These are phyloP conservation scores for Tagetes patula DNA, from an alignment of 129 eudicot genomes.

Conservation along the genomic window DNA sequence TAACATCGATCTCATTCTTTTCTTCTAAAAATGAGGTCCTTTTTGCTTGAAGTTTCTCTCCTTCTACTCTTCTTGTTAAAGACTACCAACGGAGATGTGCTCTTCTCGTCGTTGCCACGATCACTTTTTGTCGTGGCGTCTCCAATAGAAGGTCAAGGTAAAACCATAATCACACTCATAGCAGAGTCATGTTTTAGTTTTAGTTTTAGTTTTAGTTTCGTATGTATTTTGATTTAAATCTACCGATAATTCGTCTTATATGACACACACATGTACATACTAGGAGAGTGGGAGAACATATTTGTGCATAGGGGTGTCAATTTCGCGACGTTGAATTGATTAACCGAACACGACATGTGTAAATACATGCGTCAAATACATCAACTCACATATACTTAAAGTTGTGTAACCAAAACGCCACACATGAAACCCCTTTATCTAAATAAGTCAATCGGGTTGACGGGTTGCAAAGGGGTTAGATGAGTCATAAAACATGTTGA, in stretches of 20 bases:
- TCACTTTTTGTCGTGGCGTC: constrained; percentile 30
- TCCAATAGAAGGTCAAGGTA: constrained; percentile 41
- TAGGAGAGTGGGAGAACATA: neutral
- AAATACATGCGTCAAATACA: neutral
- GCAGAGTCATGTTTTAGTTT: constrained; percentile 4
- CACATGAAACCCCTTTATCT: neutral
- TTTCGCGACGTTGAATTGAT: neutral
- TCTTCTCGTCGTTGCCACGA: constrained; percentile 35
- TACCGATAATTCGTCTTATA: neutral
- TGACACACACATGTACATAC: neutral
- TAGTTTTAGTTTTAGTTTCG: neutral
- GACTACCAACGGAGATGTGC: constrained; percentile 25
- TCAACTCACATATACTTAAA: neutral
- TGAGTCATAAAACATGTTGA: neutral
- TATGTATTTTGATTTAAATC: neutral
- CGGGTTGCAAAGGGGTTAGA: neutral
- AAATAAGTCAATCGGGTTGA: neutral
- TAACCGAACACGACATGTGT: neutral
- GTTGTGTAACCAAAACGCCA: neutral
- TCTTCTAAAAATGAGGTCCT: constrained; percentile 26
- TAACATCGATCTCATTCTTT: neutral
- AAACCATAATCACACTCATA: neutral
- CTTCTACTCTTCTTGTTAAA: constrained; percentile 28
- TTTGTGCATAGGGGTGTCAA: neutral
- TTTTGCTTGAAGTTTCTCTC: constrained; percentile 14